phyloP scores from a whole-genome alignment of 192 early-diverging fungal species.

The Coemansia sp. region DNA sequence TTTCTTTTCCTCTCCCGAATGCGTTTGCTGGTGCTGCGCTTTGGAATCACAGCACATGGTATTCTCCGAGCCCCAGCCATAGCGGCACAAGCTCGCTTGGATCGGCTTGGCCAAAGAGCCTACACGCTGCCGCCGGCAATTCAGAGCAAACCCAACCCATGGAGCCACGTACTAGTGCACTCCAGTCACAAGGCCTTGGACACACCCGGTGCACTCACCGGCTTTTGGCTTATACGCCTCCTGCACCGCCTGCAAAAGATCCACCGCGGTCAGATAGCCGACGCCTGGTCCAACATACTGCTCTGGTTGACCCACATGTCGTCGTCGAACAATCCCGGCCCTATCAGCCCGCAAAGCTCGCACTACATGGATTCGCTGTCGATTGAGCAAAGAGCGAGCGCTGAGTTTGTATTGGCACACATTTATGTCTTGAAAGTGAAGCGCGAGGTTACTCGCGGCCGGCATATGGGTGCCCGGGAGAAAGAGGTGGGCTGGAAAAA shows the following conservation, averaged over 20 bases:
- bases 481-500: background rate
- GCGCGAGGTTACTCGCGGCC: constrained; percentile 12
- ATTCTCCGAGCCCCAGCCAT: background rate
- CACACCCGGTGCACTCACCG: background rate
- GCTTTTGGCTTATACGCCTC: background rate
- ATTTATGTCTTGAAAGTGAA: constrained; percentile 9
- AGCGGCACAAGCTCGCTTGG: background rate
- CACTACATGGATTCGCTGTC: constrained; percentile 5
- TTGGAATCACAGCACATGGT: background rate
- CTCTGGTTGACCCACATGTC: background rate
- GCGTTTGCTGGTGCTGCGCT: background rate
- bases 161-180: background rate
- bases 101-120: background rate
- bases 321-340: background rate
- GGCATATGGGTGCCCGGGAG: background rate
- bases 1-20: background rate
- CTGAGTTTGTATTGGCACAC: constrained; percentile 21
- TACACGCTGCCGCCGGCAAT: background rate
- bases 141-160: background rate
- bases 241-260: constrained; percentile 1
- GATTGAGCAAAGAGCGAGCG: background rate
- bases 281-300: background rate
- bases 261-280: background rate
- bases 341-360: background rate
- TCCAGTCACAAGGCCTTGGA: background rate